Conservation (phyloP, 169 alveolate genomes). For the Eimeria praecox region DNA sequence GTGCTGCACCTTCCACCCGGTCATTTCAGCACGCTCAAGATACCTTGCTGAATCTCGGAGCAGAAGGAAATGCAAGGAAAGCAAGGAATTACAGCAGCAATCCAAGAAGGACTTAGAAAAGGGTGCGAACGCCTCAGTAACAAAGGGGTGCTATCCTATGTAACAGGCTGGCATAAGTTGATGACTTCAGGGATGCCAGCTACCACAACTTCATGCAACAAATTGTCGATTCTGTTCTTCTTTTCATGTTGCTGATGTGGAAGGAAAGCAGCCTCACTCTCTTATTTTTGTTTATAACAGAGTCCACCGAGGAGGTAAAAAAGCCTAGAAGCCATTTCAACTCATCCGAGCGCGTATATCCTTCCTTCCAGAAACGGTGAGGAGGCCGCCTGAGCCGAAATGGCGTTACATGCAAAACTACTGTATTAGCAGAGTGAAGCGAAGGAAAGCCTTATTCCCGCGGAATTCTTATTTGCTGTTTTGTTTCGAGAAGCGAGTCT, state of each 20-base stretch:
- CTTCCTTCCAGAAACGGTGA: slow-evolving; percentile 68
- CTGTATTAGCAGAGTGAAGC: not conserved
- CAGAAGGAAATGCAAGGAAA: not conserved
- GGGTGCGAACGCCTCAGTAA: not conserved
- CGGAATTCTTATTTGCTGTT: not conserved
- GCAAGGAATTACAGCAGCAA: not conserved
- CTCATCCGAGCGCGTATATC: slow-evolving; percentile 17
- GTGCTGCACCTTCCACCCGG: slow-evolving; percentile 66
- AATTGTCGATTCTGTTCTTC: too few relatives aligned
- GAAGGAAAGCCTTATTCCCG: not conserved
- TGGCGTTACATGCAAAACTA: not conserved
- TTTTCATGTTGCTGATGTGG: not conserved
- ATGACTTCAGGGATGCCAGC: not conserved
- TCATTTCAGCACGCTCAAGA: slow-evolving; percentile 31
- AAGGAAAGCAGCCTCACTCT: too few relatives aligned
- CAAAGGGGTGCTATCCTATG: not conserved
- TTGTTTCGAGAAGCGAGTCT: not conserved
- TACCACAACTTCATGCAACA: not conserved
- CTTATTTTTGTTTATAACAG: not conserved
- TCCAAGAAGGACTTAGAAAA: not conserved
- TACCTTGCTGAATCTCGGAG: slow-evolving; percentile 39
- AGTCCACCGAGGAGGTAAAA: not conserved
- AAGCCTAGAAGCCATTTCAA: not conserved
- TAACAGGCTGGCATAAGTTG: not conserved
- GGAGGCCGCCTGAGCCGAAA: not conserved